Percentiles rank a stretch among this genome's conserved stretches.
phyloP scores from a whole-genome alignment of 805 yeast species.

The Hanseniaspora jakobsenii region DNA sequence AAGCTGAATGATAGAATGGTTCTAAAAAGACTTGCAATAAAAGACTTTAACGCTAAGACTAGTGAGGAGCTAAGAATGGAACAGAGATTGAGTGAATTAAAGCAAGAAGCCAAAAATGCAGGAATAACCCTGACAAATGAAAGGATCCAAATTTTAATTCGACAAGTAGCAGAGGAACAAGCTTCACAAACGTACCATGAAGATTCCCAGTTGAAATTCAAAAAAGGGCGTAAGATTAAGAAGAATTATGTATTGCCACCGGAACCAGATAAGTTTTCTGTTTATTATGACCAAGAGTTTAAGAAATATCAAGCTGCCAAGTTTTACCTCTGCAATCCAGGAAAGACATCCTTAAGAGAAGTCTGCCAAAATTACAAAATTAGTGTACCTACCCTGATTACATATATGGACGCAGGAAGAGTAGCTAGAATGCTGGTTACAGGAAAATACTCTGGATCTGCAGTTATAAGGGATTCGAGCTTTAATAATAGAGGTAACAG shows the following conservation, averaged over 20 bases:
- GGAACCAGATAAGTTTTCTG: constrained; percentile 1
- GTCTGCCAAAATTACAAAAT: constrained; percentile 14
- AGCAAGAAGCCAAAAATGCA: background rate
- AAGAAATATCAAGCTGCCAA: constrained; percentile 15
- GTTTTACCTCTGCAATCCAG: constrained; percentile 11
- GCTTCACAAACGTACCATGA: background rate
- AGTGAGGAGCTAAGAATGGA: constrained; percentile 16
- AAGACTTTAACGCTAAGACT: constrained; percentile 14
- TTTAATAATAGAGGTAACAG: constrained; percentile 16
- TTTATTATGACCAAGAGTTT: constrained; percentile 1
- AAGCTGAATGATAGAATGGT: too few relatives aligned
- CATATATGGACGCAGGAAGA: constrained; percentile 16
- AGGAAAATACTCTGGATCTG: constrained; percentile 15
- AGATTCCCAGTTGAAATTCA: background rate
- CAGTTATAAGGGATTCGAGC: constrained; percentile 15
- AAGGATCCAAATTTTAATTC: background rate
- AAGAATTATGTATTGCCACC: constrained; percentile 16
- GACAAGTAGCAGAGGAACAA: constrained; percentile 8
- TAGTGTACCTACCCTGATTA: constrained; percentile 15
- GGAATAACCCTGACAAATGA: background rate
- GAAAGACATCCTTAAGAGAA: constrained; percentile 14
- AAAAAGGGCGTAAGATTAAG: constrained; percentile 15
- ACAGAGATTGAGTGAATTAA: background rate
- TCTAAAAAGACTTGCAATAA: constrained; percentile 3
- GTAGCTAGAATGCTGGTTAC: constrained; percentile 15